These are phyloP conservation scores for Medicago lupulina DNA, from an alignment of 306 rosid species.

Conservation along the genomic window DNA sequence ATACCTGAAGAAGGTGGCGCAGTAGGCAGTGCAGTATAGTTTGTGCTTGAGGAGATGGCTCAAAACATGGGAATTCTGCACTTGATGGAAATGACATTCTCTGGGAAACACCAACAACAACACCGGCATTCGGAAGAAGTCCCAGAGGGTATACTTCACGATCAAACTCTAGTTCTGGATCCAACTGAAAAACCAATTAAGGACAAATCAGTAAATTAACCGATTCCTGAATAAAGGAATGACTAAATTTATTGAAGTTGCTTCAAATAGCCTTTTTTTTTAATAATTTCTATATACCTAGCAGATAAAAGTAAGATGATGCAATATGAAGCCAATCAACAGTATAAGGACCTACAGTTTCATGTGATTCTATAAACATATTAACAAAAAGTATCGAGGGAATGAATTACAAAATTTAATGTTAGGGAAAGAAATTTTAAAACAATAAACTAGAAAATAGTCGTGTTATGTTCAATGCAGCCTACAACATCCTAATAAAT, in stretches of 20 bases:
- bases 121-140: conserved; percentile 97
- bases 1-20: conserved; percentile 98
- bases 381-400: conserved; percentile 17
- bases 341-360: conserved; percentile 10
- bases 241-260: conserved; percentile 29
- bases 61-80: conserved; percentile 98
- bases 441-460: conserved; percentile 28
- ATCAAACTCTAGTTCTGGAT: conserved; percentile 98
- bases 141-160: conserved; percentile 98
- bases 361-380: conserved; percentile 32
- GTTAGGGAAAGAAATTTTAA: conserved; percentile 21
- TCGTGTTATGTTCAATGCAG: conserved; percentile 12
- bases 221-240: conserved; percentile 36
- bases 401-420: conserved; percentile 29
- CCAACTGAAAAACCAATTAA: conserved; percentile 68
- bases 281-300: conserved; percentile 22
- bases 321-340: conserved; percentile 39
- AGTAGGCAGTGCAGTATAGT: conserved; percentile 95
- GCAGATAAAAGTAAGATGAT: conserved; percentile 35
- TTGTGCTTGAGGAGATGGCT: conserved; percentile 99
- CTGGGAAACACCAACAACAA: conserved; percentile 93
- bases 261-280: conserved; percentile 32
- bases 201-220: conserved; percentile 37
- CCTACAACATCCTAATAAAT: conserved; percentile 36
- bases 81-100: conserved; percentile 94